Evolutionary conservation across 345 rosid species (phyloP), one percentile per base, ranked within the genome.

Genomic region (Trapa incisa): DNA sequence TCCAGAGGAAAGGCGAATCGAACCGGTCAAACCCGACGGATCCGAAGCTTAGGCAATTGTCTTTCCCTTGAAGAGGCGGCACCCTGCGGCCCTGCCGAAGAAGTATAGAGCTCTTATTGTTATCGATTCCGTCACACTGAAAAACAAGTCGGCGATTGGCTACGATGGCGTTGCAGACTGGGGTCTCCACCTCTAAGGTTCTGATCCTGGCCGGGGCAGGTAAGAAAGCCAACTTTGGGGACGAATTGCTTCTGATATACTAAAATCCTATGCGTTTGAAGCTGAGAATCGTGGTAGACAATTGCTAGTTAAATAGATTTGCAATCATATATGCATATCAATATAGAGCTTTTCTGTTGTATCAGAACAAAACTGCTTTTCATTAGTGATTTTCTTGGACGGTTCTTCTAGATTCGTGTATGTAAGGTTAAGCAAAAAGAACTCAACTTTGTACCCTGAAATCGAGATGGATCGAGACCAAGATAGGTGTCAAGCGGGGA

Each of bases 131-230:
- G 42, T 45, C 47, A 41, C 16, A 35, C 36, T 16, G 47, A 57
- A 8, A 17, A 50, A 33, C 43, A 65, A 65, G 47, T 17, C 38
- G 32, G 71, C 68, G 69, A 47, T 48, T 16, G 32, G 7, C 38
- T 1, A 38, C 36, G 4, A 88, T 92, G 97, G 98, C 98, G 73
- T 9, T 89, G 82, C 98, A 92, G 82, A 76, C 96, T 12, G 93
- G 89, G 2, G 90, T 86, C 75, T 83, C 84, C 71, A 79, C 89
- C 78, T 85, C 96, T 74, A 88, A 89, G 71, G 96, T 92, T 48
- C 81, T 92, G 61, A 75, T 92, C 69, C 83, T 92, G 56, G 80
- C 87, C 65, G 93, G 98, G 39, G 98, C 96, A 79, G 96, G 98
- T 89, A 10, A 58, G 63, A 52, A 60, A 38, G n/a, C 36, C 32